Evolutionary conservation across 2,329 filamentous ascomycete genomes (phyloP).

Genomic region (Colletotrichum tamarilloi): DNA sequence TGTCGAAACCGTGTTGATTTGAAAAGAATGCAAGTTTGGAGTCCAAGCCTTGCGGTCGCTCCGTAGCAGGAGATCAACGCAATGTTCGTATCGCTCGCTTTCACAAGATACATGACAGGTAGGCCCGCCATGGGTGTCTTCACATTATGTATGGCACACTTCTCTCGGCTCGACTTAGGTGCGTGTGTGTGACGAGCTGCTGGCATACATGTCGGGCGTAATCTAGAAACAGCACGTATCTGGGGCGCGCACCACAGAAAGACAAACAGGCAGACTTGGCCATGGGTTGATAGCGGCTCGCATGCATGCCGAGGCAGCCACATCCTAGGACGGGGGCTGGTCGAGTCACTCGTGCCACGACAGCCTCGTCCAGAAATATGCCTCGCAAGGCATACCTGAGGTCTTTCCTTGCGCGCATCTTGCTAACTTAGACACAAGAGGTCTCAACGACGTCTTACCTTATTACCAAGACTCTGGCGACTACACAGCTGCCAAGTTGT

Average conservation of each 20-base stretch:
- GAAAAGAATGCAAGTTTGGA: neutral
- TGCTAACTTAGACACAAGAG: neutral
- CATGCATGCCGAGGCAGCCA: constrained; percentile 27
- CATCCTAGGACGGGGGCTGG: neutral
- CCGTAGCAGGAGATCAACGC: neutral
- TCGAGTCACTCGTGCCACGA: neutral
- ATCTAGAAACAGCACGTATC: neutral
- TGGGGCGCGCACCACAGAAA: constrained; percentile 18
- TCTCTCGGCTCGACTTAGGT: neutral
- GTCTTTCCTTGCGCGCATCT: neutral
- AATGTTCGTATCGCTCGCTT: neutral
- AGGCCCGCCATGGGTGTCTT: constrained; percentile 8
- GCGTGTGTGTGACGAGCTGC: constrained; percentile 3
- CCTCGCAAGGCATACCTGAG: neutral
- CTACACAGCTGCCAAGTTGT: constrained; percentile 4
- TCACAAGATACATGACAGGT: neutral
- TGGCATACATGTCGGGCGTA: constrained; percentile 17
- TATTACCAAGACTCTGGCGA: constrained; percentile 15
- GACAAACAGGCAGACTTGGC: neutral
- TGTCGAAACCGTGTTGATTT: neutral
- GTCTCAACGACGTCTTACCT: neutral
- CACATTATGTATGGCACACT: constrained; percentile 19
- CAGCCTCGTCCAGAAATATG: constrained; percentile 27
- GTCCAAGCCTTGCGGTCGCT: neutral
- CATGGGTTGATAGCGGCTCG: neutral